Evolutionary conservation across 2,329 filamentous ascomycete species (phyloP).

Genomic region (Colletotrichum camelliae): DNA sequence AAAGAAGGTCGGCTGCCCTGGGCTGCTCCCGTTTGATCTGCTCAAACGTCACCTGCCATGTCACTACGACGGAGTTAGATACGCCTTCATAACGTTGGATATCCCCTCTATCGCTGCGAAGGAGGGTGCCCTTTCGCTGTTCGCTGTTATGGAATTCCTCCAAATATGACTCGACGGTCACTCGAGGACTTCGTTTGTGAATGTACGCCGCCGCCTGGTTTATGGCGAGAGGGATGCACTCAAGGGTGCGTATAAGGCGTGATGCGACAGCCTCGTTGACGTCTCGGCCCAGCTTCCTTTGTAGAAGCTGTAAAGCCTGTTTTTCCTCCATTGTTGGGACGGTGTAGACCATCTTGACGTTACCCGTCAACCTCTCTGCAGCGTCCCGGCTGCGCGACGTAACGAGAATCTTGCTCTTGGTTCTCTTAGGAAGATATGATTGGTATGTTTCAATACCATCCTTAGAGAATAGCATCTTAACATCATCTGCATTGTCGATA

Average conservation of each 20-base stretch:
- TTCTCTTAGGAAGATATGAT: slow-evolving; percentile 21
- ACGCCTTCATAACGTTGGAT: background rate
- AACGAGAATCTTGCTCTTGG: slow-evolving; percentile 18
- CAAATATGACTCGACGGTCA: slow-evolving; percentile 30
- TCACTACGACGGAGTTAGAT: slow-evolving; percentile 32
- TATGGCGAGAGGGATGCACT: slow-evolving; percentile 37
- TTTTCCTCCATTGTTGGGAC: slow-evolving; percentile 27
- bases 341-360: background rate
- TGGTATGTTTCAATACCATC: background rate
- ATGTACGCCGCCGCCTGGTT: slow-evolving; percentile 27
- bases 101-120: slow-evolving; percentile 24
- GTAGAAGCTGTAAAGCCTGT: slow-evolving; percentile 31
- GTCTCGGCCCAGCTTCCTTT: slow-evolving; percentile 19
- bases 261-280: background rate
- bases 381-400: slow-evolving; percentile 22
- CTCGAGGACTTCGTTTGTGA: background rate
- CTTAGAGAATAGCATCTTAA: background rate
- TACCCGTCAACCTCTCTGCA: slow-evolving; percentile 17
- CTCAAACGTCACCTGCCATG: slow-evolving; percentile 32
- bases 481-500: slow-evolving; percentile 19
- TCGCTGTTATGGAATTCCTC: slow-evolving; percentile 29
- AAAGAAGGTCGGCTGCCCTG: slow-evolving; percentile 45
- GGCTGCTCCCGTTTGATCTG: slow-evolving; percentile 35
- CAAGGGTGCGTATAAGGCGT: slow-evolving; percentile 26
- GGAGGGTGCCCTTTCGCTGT: slow-evolving; percentile 21